phyloP scores from a whole-genome alignment of 306 rosid genomes.

The Ormosia semicastrata region DNA sequence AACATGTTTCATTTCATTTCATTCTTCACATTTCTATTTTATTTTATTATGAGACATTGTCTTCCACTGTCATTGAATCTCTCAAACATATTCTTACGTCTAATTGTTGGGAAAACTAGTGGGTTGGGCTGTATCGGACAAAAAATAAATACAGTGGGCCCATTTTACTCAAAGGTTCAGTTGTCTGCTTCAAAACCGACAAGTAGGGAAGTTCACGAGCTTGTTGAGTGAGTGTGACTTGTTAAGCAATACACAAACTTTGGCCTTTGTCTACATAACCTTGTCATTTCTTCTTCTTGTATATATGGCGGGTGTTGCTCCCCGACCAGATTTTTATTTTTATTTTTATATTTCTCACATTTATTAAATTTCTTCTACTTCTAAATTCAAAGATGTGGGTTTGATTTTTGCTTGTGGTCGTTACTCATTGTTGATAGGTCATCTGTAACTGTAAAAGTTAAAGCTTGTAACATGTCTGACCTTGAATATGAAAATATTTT shows the following conservation, averaged over 20 bases:
- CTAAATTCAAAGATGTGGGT: too few relatives aligned
- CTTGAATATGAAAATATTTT: too few relatives aligned
- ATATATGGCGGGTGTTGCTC: background rate
- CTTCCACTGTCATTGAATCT: too few relatives aligned
- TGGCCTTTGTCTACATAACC: background rate
- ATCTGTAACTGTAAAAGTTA: too few relatives aligned
- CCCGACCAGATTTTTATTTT: background rate
- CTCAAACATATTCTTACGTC: too few relatives aligned
- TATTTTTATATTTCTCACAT: background rate
- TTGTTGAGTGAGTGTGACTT: background rate
- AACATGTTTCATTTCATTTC: too few relatives aligned
- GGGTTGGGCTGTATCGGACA: background rate
- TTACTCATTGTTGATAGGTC: too few relatives aligned
- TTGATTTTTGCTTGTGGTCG: background rate
- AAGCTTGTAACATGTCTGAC: too few relatives aligned
- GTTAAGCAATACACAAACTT: background rate
- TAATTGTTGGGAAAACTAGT: background rate
- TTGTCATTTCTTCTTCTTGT: background rate
- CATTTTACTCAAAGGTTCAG: background rate
- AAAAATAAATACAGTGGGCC: constrained; percentile 22
- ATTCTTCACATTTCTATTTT: too few relatives aligned
- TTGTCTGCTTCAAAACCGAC: constrained; percentile 17
- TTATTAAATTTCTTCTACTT: background rate
- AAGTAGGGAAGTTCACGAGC: constrained; percentile 36
- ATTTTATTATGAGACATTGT: too few relatives aligned